phyloP scores from a whole-genome alignment of 306 rosid genomes.

The Pterocarpus santalinus region DNA sequence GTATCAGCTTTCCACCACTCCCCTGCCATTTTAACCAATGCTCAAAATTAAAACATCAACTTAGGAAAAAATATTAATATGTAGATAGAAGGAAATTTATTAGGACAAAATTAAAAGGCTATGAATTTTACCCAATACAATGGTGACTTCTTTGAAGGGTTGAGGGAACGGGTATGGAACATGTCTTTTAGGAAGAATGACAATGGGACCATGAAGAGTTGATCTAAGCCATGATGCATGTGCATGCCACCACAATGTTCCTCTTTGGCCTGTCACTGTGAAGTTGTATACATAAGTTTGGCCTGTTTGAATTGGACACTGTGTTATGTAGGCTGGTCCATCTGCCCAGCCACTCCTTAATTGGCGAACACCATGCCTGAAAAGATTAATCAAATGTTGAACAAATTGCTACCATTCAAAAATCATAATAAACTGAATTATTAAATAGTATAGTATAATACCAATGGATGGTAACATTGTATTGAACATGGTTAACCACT shows the following conservation, averaged over 20 bases:
- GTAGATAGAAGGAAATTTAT: too few species aligned
- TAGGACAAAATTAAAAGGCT: conserved; percentile 25
- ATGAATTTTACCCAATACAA: conserved; percentile 58
- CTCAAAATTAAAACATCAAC: background rate
- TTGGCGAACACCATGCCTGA: conserved; percentile 76
- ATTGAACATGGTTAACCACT: conserved; percentile 69
- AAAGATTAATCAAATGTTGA: conserved; percentile 18
- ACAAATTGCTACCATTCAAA: conserved; percentile 2
- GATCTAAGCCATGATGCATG: conserved; percentile 81
- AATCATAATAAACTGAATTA: background rate
- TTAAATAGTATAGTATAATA: conserved; percentile 17
- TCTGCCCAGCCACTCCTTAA: conserved; percentile 78
- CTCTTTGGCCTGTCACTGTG: conserved; percentile 69
- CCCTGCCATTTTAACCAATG: conserved; percentile 56
- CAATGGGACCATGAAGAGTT: conserved; percentile 71
- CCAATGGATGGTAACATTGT: conserved; percentile 77
- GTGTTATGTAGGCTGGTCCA: conserved; percentile 81
- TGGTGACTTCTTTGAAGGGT: conserved; percentile 73
- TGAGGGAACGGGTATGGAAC: conserved; percentile 71
- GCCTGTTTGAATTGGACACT: conserved; percentile 77
- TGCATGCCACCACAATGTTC: conserved; percentile 84
- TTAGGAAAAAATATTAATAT: background rate
- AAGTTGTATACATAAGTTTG: conserved; percentile 70
- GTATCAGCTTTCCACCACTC: conserved; percentile 91
- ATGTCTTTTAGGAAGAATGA: conserved; percentile 75